These are phyloP conservation scores for Penicillium sp. DNA, from an alignment of 2,329 filamentous ascomycete genomes.

Conservation along the genomic window DNA sequence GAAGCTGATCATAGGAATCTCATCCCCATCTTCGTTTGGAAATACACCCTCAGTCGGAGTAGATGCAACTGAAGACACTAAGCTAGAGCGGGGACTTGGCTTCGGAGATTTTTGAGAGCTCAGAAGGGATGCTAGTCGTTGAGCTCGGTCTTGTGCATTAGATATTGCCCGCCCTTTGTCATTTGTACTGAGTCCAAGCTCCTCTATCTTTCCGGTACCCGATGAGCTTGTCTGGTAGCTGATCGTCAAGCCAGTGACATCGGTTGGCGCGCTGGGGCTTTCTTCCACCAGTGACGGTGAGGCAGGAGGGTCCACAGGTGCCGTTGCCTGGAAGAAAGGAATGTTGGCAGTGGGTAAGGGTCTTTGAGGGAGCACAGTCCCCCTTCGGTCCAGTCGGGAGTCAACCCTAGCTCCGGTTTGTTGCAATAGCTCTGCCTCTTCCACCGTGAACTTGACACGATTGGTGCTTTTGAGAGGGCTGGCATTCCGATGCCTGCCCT, in stretches of 20 bases:
- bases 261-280: constrained; percentile 27
- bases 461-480: constrained; percentile 37
- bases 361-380: constrained; percentile 29
- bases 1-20: constrained; percentile 36
- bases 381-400: constrained; percentile 32
- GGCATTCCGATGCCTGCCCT: constrained; percentile 38
- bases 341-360: constrained; percentile 38
- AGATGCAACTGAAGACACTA: constrained; percentile 31
- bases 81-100: constrained; percentile 27
- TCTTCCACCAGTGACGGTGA: constrained; percentile 26
- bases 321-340: constrained; percentile 32
- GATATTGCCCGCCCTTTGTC: constrained; percentile 37
- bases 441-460: constrained; percentile 34
- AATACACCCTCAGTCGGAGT: constrained; percentile 28
- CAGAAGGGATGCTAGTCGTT: constrained; percentile 35
- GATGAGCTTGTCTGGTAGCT: constrained; percentile 25
- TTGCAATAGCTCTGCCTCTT: constrained; percentile 21
- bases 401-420: constrained; percentile 26
- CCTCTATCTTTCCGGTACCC: constrained; percentile 24
- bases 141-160: constrained; percentile 36
- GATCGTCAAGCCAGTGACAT: constrained; percentile 31
- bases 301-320: constrained; percentile 20
- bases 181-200: constrained; percentile 25
- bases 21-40: constrained; percentile 33
- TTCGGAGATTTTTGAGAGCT: constrained; percentile 32